phyloP scores from a whole-genome alignment of 2,329 filamentous ascomycete species.

The Fusarium nanum region DNA sequence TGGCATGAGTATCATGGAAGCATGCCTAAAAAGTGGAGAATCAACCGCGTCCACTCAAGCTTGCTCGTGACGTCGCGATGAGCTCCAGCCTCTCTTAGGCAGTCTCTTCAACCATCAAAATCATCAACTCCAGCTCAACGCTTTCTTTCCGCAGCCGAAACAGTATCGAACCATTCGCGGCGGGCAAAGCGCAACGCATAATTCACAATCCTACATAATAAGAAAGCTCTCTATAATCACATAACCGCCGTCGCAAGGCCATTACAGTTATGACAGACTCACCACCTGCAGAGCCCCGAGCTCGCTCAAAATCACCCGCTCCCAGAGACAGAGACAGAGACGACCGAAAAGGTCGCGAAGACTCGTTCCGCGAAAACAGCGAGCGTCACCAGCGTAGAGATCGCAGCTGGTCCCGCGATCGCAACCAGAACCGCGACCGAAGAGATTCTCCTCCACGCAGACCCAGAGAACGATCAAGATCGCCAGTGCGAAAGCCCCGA shows the following conservation, averaged over 20 bases:
- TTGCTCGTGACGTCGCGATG: conserved; percentile 23
- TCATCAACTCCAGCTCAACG: not conserved
- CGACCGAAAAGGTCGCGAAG: conserved; percentile 13
- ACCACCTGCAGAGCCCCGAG: conserved; percentile 28
- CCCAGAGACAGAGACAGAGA: conserved; percentile 18
- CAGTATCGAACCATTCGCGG: not conserved
- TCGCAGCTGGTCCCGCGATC: conserved; percentile 28
- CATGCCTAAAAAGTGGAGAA: conserved; percentile 15
- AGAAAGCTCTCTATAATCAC: not conserved
- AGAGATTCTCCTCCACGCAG: conserved; percentile 33
- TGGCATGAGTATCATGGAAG: not conserved
- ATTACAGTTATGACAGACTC: conserved; percentile 30
- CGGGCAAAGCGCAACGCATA: not conserved
- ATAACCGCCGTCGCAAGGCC: not conserved
- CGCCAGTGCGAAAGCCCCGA: conserved; percentile 37
- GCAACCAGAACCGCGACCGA: conserved; percentile 28
- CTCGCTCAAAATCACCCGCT: conserved; percentile 35
- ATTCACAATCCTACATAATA: not conserved
- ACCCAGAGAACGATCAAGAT: conserved; percentile 43
- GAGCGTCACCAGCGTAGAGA: conserved; percentile 29
- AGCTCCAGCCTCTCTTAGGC: conserved; percentile 11
- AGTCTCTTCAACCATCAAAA: conserved; percentile 6
- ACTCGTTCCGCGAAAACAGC: conserved; percentile 9
- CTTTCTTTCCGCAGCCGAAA: not conserved
- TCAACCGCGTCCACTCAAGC: not conserved